Percentiles rank a stretch among this genome's conserved stretches.
phyloP scores from a whole-genome alignment of 495 filamentous ascomycete genomes.

The Podospora didyma region DNA sequence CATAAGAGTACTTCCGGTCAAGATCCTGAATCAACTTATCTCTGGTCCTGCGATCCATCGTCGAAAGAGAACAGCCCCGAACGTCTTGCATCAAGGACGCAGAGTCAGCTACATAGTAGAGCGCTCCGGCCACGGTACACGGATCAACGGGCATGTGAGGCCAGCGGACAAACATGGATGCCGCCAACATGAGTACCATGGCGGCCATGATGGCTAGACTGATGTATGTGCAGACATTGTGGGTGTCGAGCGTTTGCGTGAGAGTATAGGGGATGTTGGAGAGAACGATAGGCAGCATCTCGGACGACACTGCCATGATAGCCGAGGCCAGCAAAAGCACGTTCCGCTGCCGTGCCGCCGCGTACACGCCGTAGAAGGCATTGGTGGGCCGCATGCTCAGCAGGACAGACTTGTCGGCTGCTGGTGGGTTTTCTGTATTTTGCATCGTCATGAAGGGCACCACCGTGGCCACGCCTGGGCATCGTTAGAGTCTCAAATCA shows the following conservation, averaged over 20 bases:
- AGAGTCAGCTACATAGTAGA: conserved; percentile 22
- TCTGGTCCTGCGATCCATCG: too few species aligned
- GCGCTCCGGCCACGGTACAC: conserved; percentile 26
- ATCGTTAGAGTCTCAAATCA: too few species aligned
- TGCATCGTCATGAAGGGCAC: not conserved
- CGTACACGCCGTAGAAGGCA: conserved; percentile 24
- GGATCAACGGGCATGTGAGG: conserved; percentile 31
- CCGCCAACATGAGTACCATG: conserved; percentile 26
- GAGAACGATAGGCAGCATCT: conserved; percentile 28
- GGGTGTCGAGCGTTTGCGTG: conserved; percentile 19
- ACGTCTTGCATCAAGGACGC: too few species aligned
- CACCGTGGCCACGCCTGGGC: not conserved
- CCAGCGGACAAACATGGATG: conserved; percentile 26
- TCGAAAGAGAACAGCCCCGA: too few species aligned
- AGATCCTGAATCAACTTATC: too few species aligned
- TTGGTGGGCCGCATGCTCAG: conserved; percentile 16
- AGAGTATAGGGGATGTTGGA: conserved; percentile 26
- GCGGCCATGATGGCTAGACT: conserved; percentile 19
- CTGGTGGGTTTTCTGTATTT: too few species aligned
- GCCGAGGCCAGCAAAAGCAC: conserved; percentile 23
- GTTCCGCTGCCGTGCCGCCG: conserved; percentile 19
- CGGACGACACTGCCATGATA: conserved; percentile 20
- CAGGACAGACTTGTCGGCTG: not conserved
- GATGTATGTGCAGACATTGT: conserved; percentile 24
- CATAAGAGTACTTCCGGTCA: too few species aligned